A percentile compares a stretch with the other conserved stretches of the same genome.
Evolutionary conservation across 139 green algal species (phyloP).

Genomic region (Micractinium conductrix): DNA sequence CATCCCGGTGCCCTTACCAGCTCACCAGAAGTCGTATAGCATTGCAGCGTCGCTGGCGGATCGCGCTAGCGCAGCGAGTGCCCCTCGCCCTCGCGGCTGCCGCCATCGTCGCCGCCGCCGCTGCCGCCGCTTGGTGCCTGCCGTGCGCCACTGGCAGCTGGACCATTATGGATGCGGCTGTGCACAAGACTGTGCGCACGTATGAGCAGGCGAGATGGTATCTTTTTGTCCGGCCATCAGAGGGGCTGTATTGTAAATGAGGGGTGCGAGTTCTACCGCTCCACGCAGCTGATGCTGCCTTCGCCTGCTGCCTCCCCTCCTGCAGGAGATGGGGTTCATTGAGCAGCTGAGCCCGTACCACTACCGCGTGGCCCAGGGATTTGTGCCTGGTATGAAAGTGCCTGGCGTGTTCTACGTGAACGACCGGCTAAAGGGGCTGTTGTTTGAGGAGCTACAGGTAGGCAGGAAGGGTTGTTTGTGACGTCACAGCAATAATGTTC

Average conservation of each 20-base stretch:
- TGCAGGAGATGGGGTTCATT: conserved; percentile 55
- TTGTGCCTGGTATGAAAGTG: conserved; percentile 89
- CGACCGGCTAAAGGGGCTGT: conserved; percentile 66
- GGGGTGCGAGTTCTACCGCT: background rate
- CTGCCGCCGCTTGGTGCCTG: background rate
- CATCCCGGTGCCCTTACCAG: too few relatives aligned
- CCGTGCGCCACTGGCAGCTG: too few relatives aligned
- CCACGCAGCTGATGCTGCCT: background rate
- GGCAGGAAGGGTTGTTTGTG: background rate
- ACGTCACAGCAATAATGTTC: too few relatives aligned
- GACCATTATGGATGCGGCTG: background rate
- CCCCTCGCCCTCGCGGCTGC: background rate
- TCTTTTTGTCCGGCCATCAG: too few relatives aligned
- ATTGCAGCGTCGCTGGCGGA: too few relatives aligned
- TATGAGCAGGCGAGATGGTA: background rate
- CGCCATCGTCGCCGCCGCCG: background rate
- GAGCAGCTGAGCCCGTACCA: conserved; percentile 65
- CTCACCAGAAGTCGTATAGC: too few relatives aligned
- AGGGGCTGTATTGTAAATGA: background rate
- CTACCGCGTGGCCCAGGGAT: conserved; percentile 83
- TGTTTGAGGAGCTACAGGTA: conserved; percentile 82
- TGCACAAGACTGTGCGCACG: background rate
- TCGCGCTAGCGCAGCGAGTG: too few relatives aligned
- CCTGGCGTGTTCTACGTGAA: conserved; percentile 87
- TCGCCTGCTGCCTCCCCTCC: background rate